Conservation (phyloP, 2,329 filamentous ascomycete species). For the Zasmidium angulare region DNA sequence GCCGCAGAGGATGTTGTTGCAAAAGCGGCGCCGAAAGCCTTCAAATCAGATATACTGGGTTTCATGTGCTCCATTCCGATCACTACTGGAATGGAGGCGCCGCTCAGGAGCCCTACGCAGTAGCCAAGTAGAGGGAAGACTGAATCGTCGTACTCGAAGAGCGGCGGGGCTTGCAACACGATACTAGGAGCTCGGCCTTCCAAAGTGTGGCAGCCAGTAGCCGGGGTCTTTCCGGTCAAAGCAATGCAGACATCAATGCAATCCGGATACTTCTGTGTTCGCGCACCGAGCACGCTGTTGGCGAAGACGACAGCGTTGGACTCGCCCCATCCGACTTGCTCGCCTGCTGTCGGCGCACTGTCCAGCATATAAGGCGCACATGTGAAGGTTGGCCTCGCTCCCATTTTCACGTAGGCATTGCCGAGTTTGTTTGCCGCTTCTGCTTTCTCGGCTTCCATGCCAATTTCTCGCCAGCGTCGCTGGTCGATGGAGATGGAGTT, state of each 20-base stretch:
- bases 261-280: slow-evolving; percentile 49
- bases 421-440: slow-evolving; percentile 37
- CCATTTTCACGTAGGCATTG: slow-evolving; percentile 42
- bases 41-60: slow-evolving; percentile 37
- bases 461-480: slow-evolving; percentile 41
- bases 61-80: slow-evolving; percentile 34
- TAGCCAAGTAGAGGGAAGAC: slow-evolving; percentile 45
- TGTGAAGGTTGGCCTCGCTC: slow-evolving; percentile 44
- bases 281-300: slow-evolving; percentile 48
- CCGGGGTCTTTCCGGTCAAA: slow-evolving; percentile 42
- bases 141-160: slow-evolving; percentile 33
- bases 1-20: slow-evolving; percentile 44
- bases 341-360: slow-evolving; percentile 35
- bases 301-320: slow-evolving; percentile 50
- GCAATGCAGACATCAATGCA: slow-evolving; percentile 47
- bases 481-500: slow-evolving; percentile 48
- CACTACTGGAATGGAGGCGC: slow-evolving; percentile 38
- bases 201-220: slow-evolving; percentile 32
- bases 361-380: slow-evolving; percentile 47
- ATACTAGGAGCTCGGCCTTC: slow-evolving; percentile 20
- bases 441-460: slow-evolving; percentile 35
- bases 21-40: slow-evolving; percentile 48
- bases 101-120: slow-evolving; percentile 34
- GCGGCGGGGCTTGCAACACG: slow-evolving; percentile 4
- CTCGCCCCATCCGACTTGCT: slow-evolving; percentile 47